A percentile compares a stretch with the other conserved stretches of the same genome.
Evolutionary conservation across 139 green algal genomes (phyloP).

Genomic region (Cymbomonas tetramitiformis): DNA sequence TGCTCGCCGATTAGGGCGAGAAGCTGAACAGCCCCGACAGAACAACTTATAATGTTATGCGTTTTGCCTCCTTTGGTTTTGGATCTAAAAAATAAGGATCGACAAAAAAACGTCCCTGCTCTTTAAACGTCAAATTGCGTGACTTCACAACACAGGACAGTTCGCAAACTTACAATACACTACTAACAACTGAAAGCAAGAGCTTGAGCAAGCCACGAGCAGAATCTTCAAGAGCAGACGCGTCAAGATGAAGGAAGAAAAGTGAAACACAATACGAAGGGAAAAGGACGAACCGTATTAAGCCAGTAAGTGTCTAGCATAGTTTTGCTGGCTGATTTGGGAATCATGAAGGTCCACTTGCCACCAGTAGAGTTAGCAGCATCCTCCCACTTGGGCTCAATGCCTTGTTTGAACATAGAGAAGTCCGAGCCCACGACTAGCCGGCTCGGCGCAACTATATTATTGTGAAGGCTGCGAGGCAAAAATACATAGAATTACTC

Average conservation of each 20-base stretch:
- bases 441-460: conserved; percentile 80
- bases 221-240: neutral
- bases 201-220: too few relatives aligned
- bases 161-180: too few relatives aligned
- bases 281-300: conserved; percentile 39
- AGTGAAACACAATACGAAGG: conserved; percentile 10
- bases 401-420: conserved; percentile 88
- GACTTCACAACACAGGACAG: too few relatives aligned
- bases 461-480: conserved; percentile 92
- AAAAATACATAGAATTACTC: too few relatives aligned
- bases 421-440: conserved; percentile 71
- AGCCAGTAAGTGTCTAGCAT: conserved; percentile 84
- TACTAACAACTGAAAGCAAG: too few relatives aligned
- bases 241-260: conserved; percentile 4
- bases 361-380: conserved; percentile 60
- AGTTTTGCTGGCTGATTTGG: conserved; percentile 38
- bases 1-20: conserved; percentile 96
- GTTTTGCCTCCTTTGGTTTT: neutral
- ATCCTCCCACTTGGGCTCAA: conserved; percentile 98
- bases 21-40: conserved; percentile 54
- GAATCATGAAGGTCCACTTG: conserved; percentile 72
- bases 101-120: too few relatives aligned
- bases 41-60: neutral
- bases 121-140: too few relatives aligned
- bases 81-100: too few relatives aligned